phyloP scores from a whole-genome alignment of 495 filamentous ascomycete species.

The Parmelia sp. region DNA sequence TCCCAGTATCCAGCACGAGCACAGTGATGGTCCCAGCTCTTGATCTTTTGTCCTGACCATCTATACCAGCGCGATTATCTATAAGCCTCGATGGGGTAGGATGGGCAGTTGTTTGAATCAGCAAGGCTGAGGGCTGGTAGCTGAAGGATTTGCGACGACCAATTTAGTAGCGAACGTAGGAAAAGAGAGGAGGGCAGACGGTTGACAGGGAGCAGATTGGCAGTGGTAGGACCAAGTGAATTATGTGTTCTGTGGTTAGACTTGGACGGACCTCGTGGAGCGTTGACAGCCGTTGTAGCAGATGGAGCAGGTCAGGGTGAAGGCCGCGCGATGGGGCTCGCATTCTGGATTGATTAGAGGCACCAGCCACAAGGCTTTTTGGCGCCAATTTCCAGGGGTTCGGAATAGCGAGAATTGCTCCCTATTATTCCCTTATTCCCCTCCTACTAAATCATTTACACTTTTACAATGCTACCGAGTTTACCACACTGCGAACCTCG shows the following conservation, averaged over 20 bases:
- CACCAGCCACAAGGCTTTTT: constrained; percentile 18
- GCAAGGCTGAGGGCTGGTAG: constrained; percentile 7
- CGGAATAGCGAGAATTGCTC: neutral
- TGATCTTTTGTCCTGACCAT: constrained; percentile 13
- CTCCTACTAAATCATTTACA: too few relatives aligned
- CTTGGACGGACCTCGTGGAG: neutral
- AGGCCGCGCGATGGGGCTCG: constrained; percentile 13
- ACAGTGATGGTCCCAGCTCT: constrained; percentile 10
- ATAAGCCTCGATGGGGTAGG: neutral
- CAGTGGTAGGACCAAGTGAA: neutral
- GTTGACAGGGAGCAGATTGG: neutral
- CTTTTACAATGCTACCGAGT: neutral
- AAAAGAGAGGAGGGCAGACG: neutral
- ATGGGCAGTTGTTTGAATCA: neutral
- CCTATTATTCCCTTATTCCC: too few relatives aligned
- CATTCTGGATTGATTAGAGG: neutral
- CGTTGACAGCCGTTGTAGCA: constrained; percentile 9
- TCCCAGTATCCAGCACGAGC: constrained; percentile 8
- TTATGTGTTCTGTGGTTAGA: too few relatives aligned
- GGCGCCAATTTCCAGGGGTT: constrained; percentile 15
- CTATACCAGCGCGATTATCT: constrained; percentile 3
- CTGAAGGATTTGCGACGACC: constrained; percentile 12
- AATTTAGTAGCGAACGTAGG: neutral
- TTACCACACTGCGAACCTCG: neutral
- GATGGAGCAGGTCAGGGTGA: constrained; percentile 13